These are phyloP conservation scores for Gloeopeniophorella convolvens DNA, from an alignment of 768 basidiomycete genomes.

Conservation along the genomic window DNA sequence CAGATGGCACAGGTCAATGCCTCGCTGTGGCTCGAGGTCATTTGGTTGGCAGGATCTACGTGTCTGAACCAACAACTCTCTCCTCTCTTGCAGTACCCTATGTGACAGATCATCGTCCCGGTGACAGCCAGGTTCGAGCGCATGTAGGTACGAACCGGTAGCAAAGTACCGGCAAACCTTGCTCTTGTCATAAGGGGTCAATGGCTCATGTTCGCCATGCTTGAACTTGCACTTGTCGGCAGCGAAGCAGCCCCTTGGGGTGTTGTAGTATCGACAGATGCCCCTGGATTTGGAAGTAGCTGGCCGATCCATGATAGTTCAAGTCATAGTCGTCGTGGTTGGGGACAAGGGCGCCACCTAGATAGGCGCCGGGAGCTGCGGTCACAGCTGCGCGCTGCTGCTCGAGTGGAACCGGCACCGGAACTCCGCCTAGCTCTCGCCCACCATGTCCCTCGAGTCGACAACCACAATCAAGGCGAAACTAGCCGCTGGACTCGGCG, in stretches of 20 bases:
- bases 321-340: conserved; percentile 16
- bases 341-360: background rate
- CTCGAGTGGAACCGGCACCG: no score
- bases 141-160: conserved; percentile 35
- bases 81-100: conserved; percentile 68
- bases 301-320: conserved; percentile 36
- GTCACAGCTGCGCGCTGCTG: background rate
- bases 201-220: conserved; percentile 44
- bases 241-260: conserved; percentile 61
- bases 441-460: conserved; percentile 64
- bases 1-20: conserved; percentile 65
- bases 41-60: conserved; percentile 24
- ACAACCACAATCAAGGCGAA: conserved; percentile 69
- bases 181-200: conserved; percentile 65
- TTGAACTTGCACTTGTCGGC: conserved; percentile 71
- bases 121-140: background rate
- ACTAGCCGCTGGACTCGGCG: conserved; percentile 53
- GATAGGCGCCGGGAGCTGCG: background rate
- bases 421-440: background rate
- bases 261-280: conserved; percentile 59
- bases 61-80: conserved; percentile 75
- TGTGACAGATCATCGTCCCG: no score
- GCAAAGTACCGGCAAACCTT: conserved; percentile 66
- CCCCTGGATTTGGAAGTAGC: conserved; percentile 67
- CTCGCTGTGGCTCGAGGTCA: conserved; percentile 22